Evolutionary conservation across 352 stramenopile species (phyloP).

Genomic region (Aphanomyces invadans): DNA sequence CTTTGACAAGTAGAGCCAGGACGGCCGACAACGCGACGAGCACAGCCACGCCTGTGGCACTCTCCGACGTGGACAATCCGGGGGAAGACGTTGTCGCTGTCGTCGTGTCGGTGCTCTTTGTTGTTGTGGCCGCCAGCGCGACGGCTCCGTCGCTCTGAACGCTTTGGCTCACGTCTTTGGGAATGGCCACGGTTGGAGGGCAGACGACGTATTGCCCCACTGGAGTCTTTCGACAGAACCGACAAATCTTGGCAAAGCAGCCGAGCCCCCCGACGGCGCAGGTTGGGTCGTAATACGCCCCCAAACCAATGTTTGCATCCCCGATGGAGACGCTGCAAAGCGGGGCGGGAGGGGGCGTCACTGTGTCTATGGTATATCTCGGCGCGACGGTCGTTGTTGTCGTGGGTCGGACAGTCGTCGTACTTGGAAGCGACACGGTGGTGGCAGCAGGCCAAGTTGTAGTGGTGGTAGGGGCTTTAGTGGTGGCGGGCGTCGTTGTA

Average conservation of each 20-base stretch:
- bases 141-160: neutral
- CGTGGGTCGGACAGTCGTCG: neutral
- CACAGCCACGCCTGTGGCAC: neutral
- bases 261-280: neutral
- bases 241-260: neutral
- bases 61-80: neutral
- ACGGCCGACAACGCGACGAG: neutral
- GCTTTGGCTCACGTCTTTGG: neutral
- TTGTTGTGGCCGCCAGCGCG: neutral
- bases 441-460: neutral
- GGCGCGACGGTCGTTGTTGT: slow-evolving; percentile 8
- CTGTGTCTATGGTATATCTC: no score
- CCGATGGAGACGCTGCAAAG: neutral
- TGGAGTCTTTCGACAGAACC: neutral
- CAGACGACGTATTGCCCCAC: neutral
- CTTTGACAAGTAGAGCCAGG: neutral
- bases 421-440: neutral
- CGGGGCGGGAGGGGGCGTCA: no score
- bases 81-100: neutral
- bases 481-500: neutral
- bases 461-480: neutral
- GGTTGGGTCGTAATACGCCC: slow-evolving; percentile 6
- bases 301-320: neutral
- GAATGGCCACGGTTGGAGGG: neutral
- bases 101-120: neutral